Conservation (phyloP, 768 basidiomycete species). For the Pisolithus sp. region DNA sequence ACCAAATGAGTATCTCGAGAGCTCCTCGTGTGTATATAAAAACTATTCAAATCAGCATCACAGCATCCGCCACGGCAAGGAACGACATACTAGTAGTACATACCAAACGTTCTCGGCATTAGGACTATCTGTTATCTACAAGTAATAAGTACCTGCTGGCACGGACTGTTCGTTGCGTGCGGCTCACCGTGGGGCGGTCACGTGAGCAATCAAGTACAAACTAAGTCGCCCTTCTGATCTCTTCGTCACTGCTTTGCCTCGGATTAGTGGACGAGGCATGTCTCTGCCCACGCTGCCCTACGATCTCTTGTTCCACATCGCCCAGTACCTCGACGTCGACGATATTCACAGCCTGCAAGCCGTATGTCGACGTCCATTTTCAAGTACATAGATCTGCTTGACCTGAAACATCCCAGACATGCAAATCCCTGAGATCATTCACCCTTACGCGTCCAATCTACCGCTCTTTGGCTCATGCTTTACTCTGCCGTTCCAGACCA, state of each 20-base stretch:
- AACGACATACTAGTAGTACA: too few species aligned
- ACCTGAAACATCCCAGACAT: slow-evolving; percentile 38
- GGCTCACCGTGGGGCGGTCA: too few species aligned
- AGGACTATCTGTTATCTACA: too few species aligned
- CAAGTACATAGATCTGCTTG: background rate
- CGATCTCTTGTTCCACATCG: slow-evolving; percentile 65
- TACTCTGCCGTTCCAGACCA: slow-evolving; percentile 61
- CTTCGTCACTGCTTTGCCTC: background rate
- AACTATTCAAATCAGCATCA: too few species aligned
- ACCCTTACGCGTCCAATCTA: slow-evolving; percentile 63
- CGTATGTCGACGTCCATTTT: slow-evolving; percentile 36
- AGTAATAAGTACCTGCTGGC: too few species aligned
- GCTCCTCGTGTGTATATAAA: too few species aligned
- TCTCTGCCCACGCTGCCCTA: slow-evolving; percentile 50
- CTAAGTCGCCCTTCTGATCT: too few species aligned
- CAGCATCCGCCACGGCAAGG: too few species aligned
- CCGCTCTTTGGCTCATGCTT: slow-evolving; percentile 53
- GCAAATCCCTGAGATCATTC: slow-evolving; percentile 53
- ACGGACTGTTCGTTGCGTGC: too few species aligned
- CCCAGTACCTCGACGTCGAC: slow-evolving; percentile 50
- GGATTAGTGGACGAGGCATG: slow-evolving; percentile 8
- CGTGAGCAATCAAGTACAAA: too few species aligned
- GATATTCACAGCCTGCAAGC: slow-evolving; percentile 58
- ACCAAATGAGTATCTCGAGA: too few species aligned
- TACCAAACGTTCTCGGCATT: too few species aligned